Percentiles rank a stretch among this genome's conserved stretches.
These are phyloP conservation scores for Phytophthora fragariaefolia DNA, from an alignment of 352 stramenopile genomes.

Conservation along the genomic window DNA sequence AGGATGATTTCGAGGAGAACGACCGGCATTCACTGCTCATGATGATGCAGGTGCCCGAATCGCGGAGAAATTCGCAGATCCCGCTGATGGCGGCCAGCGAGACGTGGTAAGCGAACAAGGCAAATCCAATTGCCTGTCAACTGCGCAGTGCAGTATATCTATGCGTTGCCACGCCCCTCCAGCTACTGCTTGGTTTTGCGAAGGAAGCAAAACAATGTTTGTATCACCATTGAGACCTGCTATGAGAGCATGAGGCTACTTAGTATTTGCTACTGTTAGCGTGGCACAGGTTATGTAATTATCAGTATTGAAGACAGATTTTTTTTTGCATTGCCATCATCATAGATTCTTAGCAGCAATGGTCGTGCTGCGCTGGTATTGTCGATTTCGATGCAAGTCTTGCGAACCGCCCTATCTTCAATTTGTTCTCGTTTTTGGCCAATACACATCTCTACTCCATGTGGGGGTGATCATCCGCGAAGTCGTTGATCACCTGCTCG, in stretches of 20 bases:
- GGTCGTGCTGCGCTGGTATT: background rate
- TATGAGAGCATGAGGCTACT: background rate
- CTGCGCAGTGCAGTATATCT: constrained; percentile 37
- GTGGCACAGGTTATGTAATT: constrained; percentile 36
- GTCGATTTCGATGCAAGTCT: constrained; percentile 3
- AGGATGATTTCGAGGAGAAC: constrained; percentile 49
- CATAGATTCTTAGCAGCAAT: constrained; percentile 4
- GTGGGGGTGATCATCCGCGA: constrained; percentile 61
- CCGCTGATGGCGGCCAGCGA: constrained; percentile 69
- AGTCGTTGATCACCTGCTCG: constrained; percentile 70
- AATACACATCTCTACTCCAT: constrained; percentile 53
- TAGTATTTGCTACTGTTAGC: background rate
- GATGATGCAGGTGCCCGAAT: constrained; percentile 68
- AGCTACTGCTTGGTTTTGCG: constrained; percentile 28
- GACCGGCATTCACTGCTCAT: constrained; percentile 67
- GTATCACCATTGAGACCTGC: background rate
- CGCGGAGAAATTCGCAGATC: constrained; percentile 54
- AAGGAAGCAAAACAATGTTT: constrained; percentile 31
- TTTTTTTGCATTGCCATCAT: constrained; percentile 22
- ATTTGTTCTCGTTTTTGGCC: constrained; percentile 18
- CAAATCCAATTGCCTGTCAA: constrained; percentile 1
- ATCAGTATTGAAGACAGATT: too few relatives aligned
- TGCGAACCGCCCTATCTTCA: constrained; percentile 7
- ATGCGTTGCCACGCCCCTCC: constrained; percentile 20
- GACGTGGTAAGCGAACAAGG: constrained; percentile 31